Evolutionary conservation across 257 asterid species (phyloP), one percentile per base, ranked within the genome.

Genomic region (Przewalskia tangutica): DNA sequence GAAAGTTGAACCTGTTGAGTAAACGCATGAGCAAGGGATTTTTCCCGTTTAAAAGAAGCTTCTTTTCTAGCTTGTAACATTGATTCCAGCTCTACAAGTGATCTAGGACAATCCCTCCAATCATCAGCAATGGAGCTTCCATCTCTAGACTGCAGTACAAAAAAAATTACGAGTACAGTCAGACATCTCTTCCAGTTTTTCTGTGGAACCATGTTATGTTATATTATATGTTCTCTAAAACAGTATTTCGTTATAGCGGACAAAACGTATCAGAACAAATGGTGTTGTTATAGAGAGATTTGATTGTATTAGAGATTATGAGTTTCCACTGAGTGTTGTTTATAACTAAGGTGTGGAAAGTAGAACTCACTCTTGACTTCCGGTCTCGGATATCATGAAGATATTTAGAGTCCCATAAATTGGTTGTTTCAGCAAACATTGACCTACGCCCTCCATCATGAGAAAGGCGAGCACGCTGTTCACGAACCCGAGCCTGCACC

Each of bases 401-500:
- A 84, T 93, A 87, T 82, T 81, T 91, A 27, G 95, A 91, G 66
- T 91, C 95, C 97, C 97, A 90, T 8, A 92, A 71, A 82, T 89
- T 89, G 77, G 65, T 89, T 23, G 89, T 86, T 77, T 91, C 97
- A 0, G 93, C 95, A 77, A 92, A 92, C 97, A 91, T 90, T 58
- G 98, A 94, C 48, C 99, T 79, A 53, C 88, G 82, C 7, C 93
- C 94, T 10, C 89, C 95, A 58, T 94, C 97, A 75, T 91, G 96
- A 2, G 99, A 95, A 14, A 90, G 93, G 64, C 98, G 87, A 9
- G 91, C 85, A 4, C 97, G 95, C 51, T 91, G 98, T 71, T 95
- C 97, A 4, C 96, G 93, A 65, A 95, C 92, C 53, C 97, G 90
- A 42, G 98, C 91, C 87, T 95, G 99, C 82, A 95, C 94, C 8